Evolutionary conservation across 164 flowering plant species (phyloP).

Genomic region (Piper longum): DNA sequence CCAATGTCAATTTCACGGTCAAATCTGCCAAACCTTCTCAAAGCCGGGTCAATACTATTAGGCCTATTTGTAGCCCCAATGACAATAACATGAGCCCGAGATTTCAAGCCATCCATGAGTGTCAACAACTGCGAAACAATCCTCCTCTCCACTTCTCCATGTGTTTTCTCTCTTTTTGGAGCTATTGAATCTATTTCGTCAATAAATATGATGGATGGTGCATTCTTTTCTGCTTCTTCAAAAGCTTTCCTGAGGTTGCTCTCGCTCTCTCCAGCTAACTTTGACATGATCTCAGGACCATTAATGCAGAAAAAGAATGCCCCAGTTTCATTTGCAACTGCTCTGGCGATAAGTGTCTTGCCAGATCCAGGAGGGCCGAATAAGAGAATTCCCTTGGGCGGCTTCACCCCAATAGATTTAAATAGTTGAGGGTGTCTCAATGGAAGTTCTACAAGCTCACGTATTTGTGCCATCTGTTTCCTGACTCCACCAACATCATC

Average conservation of each 20-base stretch:
- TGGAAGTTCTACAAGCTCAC: constrained; percentile 62
- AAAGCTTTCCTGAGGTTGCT: constrained; percentile 37
- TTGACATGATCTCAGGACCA: constrained; percentile 27
- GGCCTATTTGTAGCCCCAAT: constrained; percentile 66
- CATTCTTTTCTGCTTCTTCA: constrained; percentile 67
- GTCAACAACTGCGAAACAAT: constrained; percentile 57
- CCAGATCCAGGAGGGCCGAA: constrained; percentile 26
- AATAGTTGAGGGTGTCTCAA: constrained; percentile 60
- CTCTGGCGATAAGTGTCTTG: constrained; percentile 24
- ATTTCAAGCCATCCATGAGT: constrained; percentile 58
- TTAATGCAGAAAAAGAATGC: constrained; percentile 23
- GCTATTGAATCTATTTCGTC: constrained; percentile 66
- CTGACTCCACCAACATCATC: constrained; percentile 75
- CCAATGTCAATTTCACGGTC: constrained; percentile 64
- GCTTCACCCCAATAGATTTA: constrained; percentile 35
- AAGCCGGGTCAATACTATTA: constrained; percentile 55
- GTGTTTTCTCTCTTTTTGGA: constrained; percentile 62
- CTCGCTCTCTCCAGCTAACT: constrained; percentile 23
- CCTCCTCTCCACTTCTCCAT: constrained; percentile 74
- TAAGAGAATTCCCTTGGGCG: constrained; percentile 21
- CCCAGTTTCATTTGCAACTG: constrained; percentile 25
- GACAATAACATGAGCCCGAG: constrained; percentile 54
- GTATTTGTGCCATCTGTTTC: constrained; percentile 70
- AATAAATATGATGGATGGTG: constrained; percentile 57
- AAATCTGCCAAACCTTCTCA: constrained; percentile 63